These are phyloP conservation scores for Tricharina praecox DNA, from an alignment of 495 filamentous ascomycete genomes.

Conservation along the genomic window DNA sequence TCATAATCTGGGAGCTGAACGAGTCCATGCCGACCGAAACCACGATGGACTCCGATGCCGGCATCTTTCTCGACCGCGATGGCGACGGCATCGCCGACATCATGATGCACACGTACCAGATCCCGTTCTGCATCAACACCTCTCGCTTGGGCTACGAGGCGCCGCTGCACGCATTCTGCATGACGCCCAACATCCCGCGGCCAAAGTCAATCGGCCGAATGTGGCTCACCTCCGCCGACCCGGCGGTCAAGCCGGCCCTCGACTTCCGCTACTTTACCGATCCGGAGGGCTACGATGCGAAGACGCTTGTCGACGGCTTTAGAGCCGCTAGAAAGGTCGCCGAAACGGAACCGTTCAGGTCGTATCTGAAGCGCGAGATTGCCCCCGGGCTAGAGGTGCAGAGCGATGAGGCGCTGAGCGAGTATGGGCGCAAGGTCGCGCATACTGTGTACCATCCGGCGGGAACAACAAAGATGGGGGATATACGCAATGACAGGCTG, in stretches of 20 bases:
- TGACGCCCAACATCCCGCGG: constrained; percentile 79
- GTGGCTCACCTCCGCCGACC: constrained; percentile 54
- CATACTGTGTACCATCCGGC: constrained; percentile 79
- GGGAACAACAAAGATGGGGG: constrained; percentile 77
- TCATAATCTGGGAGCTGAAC: constrained; percentile 75
- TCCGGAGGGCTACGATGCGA: constrained; percentile 64
- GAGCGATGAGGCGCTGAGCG: constrained; percentile 52
- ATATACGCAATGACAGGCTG: constrained; percentile 41
- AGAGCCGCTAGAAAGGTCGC: constrained; percentile 55
- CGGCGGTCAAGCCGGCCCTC: constrained; percentile 56
- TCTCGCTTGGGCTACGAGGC: constrained; percentile 52
- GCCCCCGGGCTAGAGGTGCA: constrained; percentile 53
- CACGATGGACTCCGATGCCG: constrained; percentile 72
- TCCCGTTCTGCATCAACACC: constrained; percentile 37
- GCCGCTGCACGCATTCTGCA: constrained; percentile 67
- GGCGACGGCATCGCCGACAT: constrained; percentile 49
- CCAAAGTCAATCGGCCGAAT: constrained; percentile 57
- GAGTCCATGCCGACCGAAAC: constrained; percentile 56
- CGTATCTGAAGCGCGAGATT: constrained; percentile 66
- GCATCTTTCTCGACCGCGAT: constrained; percentile 65
- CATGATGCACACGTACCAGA: constrained; percentile 85
- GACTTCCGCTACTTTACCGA: constrained; percentile 86
- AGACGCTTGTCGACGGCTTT: constrained; percentile 63
- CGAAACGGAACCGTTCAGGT: constrained; percentile 50
- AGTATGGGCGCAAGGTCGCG: constrained; percentile 57